phyloP scores from a whole-genome alignment of 2,329 filamentous ascomycete species.

The Fusarium acutatum region DNA sequence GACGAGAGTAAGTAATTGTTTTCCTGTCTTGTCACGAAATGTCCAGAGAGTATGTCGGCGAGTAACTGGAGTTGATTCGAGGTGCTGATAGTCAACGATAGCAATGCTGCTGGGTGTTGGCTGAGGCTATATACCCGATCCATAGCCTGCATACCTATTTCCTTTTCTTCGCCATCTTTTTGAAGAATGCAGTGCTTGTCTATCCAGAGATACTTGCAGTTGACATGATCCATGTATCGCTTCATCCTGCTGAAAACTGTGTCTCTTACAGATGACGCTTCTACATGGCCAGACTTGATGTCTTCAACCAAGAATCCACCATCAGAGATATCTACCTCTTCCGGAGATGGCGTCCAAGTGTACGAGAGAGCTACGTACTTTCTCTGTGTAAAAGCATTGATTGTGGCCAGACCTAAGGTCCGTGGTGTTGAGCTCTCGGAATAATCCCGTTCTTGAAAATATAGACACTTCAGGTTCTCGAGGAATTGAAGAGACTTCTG shows the following conservation, averaged over 20 bases:
- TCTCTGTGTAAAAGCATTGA: accelerated
- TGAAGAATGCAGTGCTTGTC: neutral
- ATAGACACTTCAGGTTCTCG: neutral
- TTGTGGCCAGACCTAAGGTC: accelerated
- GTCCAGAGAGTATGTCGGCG: accelerated
- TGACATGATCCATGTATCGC: neutral
- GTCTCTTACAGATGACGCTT: neutral
- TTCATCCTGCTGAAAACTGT: neutral
- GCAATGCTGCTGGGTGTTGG: accelerated
- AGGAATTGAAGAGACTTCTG: neutral
- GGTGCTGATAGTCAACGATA: accelerated
- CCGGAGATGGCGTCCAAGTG: accelerated
- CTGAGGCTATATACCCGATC: neutral
- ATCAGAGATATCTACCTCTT: accelerated
- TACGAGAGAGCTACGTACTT: neutral
- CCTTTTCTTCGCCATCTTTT: accelerated
- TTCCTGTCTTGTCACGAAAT: neutral
- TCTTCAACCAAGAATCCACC: neutral
- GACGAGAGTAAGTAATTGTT: neutral
- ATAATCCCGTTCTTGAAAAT: accelerated
- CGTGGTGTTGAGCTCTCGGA: accelerated
- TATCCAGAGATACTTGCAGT: neutral
- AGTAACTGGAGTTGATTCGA: accelerated
- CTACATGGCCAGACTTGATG: accelerated
- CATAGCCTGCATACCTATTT: neutral